Evolutionary conservation across 2,329 filamentous ascomycete species (phyloP).

Genomic region (Coniochaeta ligniaria): DNA sequence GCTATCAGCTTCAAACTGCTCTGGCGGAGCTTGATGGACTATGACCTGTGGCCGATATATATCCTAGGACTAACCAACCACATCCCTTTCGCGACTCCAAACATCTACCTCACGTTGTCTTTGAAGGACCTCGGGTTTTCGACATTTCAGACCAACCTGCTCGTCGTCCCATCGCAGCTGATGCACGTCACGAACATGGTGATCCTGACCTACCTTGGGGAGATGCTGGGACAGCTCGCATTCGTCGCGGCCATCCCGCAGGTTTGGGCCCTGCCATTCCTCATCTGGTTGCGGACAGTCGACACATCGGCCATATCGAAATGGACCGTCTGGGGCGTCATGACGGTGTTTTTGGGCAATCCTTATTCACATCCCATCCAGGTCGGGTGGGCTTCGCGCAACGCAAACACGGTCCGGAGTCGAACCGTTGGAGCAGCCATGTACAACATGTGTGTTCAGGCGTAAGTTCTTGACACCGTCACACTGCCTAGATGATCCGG

Average conservation of each 20-base stretch:
- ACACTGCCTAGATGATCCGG: neutral
- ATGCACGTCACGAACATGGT: slow-evolving; percentile 33
- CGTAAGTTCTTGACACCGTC: slow-evolving; percentile 2
- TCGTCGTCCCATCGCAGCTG: slow-evolving; percentile 43
- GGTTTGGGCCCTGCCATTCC: slow-evolving; percentile 47
- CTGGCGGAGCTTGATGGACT: slow-evolving; percentile 43
- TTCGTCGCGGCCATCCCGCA: slow-evolving; percentile 35
- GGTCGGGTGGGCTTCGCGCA: slow-evolving; percentile 50
- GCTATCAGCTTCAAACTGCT: slow-evolving; percentile 39
- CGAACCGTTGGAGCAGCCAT: slow-evolving; percentile 49
- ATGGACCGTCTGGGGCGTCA: slow-evolving; percentile 26
- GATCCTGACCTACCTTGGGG: slow-evolving; percentile 37
- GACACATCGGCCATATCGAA: slow-evolving; percentile 17
- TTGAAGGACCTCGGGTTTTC: slow-evolving; percentile 41
- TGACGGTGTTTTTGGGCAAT: slow-evolving; percentile 25
- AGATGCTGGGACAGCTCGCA: slow-evolving; percentile 31
- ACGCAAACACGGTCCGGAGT: slow-evolving; percentile 50
- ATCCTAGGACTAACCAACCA: slow-evolving; percentile 37
- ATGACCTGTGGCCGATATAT: slow-evolving; percentile 52
- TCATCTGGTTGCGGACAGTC: slow-evolving; percentile 35
- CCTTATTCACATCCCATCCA: slow-evolving; percentile 42
- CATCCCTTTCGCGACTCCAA: slow-evolving; percentile 38
- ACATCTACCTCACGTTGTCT: slow-evolving; percentile 44
- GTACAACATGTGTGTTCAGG: slow-evolving; percentile 41
- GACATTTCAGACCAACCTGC: slow-evolving; percentile 46